These are phyloP conservation scores for Aspergillus sp. DNA, from an alignment of 2,329 filamentous ascomycete genomes.

Conservation along the genomic window DNA sequence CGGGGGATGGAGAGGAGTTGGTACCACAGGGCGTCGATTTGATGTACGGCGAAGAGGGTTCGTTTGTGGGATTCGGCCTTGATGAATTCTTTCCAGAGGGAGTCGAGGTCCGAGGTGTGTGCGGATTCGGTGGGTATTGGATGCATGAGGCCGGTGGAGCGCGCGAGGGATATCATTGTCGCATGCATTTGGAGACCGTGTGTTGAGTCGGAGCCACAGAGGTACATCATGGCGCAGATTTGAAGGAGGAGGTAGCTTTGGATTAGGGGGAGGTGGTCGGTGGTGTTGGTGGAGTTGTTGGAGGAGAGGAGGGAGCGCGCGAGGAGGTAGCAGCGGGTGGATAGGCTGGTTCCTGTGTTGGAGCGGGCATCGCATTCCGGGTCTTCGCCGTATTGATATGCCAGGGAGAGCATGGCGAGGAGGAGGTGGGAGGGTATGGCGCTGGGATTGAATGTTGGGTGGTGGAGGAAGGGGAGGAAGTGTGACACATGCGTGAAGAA, in stretches of 20 bases:
- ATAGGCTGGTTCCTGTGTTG: constrained; percentile 32
- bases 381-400: constrained; percentile 44
- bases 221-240: constrained; percentile 48
- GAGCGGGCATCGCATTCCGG: constrained; percentile 32
- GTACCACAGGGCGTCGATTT: constrained; percentile 50
- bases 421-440: constrained; percentile 29
- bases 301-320: constrained; percentile 29
- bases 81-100: constrained; percentile 45
- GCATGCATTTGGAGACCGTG: constrained; percentile 45
- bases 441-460: constrained; percentile 38
- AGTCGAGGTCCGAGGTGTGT: constrained; percentile 36
- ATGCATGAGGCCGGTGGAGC: constrained; percentile 41
- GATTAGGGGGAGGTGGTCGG: constrained; percentile 31
- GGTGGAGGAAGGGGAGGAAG: constrained; percentile 44
- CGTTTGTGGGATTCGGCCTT: constrained; percentile 45
- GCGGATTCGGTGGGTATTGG: constrained; percentile 22
- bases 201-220: constrained; percentile 40
- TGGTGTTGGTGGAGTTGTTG: constrained; percentile 13
- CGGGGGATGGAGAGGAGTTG: constrained; percentile 40
- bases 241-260: constrained; percentile 46
- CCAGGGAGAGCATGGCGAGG: constrained; percentile 42
- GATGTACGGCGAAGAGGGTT: constrained; percentile 47
- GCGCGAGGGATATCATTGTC: constrained; percentile 43
- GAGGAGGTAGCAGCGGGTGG: constrained; percentile 37
- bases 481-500: constrained; percentile 42